These are phyloP conservation scores for Elsinoe batatas DNA, from an alignment of 2,329 filamentous ascomycete species.

Conservation along the genomic window DNA sequence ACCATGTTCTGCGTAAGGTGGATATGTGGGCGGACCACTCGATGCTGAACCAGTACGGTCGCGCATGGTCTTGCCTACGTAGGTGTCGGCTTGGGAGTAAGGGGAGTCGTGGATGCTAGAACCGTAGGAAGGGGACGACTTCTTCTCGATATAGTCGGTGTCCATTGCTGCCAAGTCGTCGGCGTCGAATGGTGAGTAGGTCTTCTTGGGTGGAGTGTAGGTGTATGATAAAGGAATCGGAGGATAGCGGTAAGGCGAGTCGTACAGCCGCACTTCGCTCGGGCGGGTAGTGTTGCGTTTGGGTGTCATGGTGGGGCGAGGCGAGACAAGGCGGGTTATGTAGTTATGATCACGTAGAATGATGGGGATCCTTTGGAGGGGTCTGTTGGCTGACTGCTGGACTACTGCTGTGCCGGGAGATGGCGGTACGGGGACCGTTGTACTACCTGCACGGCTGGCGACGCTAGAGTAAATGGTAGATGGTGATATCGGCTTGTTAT, in stretches of 20 bases:
- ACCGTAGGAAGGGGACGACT: background rate
- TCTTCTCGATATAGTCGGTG: conserved; percentile 4
- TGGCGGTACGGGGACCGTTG: background rate
- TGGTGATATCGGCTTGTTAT: background rate
- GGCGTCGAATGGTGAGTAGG: background rate
- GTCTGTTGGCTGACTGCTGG: background rate
- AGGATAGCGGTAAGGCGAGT: conserved; percentile 1
- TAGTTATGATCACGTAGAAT: background rate
- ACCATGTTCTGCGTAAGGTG: conserved; percentile 18
- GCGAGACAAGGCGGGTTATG: conserved; percentile 2
- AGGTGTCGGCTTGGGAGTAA: conserved; percentile 12
- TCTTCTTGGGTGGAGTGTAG: conserved; percentile 8
- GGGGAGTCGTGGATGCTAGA: conserved; percentile 2
- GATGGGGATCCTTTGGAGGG: conserved; percentile 1
- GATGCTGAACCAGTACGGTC: conserved; percentile 3
- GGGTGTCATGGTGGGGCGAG: background rate
- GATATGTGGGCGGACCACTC: conserved; percentile 3
- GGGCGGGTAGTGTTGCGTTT: conserved; percentile 1
- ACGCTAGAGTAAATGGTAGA: background rate
- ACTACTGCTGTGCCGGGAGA: background rate
- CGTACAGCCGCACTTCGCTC: conserved; percentile 8
- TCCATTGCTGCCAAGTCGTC: background rate
- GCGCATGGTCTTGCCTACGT: conserved; percentile 15
- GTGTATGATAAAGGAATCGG: conserved; percentile 3
- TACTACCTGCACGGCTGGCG: background rate